A percentile compares a stretch with the other conserved stretches of the same genome.
phyloP scores from a whole-genome alignment of 345 rosid genomes.

The Cardamine occulta region DNA sequence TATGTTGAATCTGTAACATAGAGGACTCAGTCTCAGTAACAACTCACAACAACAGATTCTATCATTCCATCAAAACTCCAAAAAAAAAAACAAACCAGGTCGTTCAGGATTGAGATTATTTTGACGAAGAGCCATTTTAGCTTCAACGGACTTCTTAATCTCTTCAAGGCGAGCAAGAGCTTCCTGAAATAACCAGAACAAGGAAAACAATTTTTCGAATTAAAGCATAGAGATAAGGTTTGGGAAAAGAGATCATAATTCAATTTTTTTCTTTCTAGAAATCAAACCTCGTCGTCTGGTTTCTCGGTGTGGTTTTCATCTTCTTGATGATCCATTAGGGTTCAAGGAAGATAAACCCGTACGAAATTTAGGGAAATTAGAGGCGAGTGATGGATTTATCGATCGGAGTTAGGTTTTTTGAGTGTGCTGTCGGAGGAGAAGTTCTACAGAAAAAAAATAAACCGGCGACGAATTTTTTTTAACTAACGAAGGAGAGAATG shows the following conservation, averaged over 20 bases:
- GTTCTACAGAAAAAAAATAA: not conserved
- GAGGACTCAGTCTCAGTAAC: conserved; percentile 40
- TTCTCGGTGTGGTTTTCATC: conserved; percentile 61
- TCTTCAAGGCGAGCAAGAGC: conserved; percentile 89
- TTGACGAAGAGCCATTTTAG: conserved; percentile 87
- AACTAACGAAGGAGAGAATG: not conserved
- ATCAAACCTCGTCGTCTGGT: conserved; percentile 78
- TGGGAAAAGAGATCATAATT: conserved; percentile 7
- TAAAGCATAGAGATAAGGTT: not conserved
- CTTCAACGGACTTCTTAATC: conserved; percentile 77
- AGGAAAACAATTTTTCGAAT: not conserved
- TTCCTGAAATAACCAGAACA: conserved; percentile 57
- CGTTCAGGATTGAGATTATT: conserved; percentile 90
- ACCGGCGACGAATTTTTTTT: conserved; percentile 12
- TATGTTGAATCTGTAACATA: conserved; percentile 69
- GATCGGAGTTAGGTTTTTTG: conserved; percentile 39
- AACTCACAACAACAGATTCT: conserved; percentile 24
- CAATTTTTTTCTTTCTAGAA: not conserved
- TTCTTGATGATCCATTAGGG: conserved; percentile 67
- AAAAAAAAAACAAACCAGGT: conserved; percentile 66
- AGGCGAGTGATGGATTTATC: conserved; percentile 1
- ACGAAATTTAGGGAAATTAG: not conserved
- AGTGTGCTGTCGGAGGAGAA: conserved; percentile 13
- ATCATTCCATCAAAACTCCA: not conserved
- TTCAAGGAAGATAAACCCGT: not conserved